phyloP scores from a whole-genome alignment of 352 stramenopile species.

The Globisporangium parvum region DNA sequence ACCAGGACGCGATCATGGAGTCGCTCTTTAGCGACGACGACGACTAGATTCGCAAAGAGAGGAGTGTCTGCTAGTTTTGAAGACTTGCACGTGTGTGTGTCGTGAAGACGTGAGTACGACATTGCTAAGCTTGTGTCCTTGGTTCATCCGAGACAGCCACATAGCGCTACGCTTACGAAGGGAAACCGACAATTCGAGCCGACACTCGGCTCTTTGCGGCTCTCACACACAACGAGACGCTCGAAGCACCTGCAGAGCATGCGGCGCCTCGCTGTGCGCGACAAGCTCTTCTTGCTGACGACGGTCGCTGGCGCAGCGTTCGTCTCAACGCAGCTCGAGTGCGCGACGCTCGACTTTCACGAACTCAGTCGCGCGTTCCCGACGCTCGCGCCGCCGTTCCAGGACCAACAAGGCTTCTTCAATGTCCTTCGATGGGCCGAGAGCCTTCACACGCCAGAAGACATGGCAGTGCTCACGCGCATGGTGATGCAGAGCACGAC shows the following conservation, averaged over 20 bases:
- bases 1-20: conserved; percentile 19
- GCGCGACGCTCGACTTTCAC: conserved; percentile 30
- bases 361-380: conserved; percentile 20
- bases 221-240: no score
- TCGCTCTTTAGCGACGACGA: conserved; percentile 17
- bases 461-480: conserved; percentile 26
- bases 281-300: conserved; percentile 13
- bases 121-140: neutral
- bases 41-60: neutral
- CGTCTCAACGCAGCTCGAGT: conserved; percentile 21
- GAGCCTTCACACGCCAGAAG: conserved; percentile 29
- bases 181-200: no score
- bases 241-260: neutral
- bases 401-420: conserved; percentile 36
- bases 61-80: no score
- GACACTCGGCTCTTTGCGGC: no score
- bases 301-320: conserved; percentile 15
- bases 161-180: no score
- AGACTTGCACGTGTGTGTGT: neutral
- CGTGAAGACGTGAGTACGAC: neutral
- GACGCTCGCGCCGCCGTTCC: conserved; percentile 17
- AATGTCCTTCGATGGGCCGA: conserved; percentile 53
- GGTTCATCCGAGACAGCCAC: no score
- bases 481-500: conserved; percentile 1
- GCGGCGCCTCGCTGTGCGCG: conserved; percentile 5